Evolutionary conservation across 2,329 filamentous ascomycete species (phyloP), one percentile per base, ranked within the genome.

Genomic region (Fusarium sarcochroum): DNA sequence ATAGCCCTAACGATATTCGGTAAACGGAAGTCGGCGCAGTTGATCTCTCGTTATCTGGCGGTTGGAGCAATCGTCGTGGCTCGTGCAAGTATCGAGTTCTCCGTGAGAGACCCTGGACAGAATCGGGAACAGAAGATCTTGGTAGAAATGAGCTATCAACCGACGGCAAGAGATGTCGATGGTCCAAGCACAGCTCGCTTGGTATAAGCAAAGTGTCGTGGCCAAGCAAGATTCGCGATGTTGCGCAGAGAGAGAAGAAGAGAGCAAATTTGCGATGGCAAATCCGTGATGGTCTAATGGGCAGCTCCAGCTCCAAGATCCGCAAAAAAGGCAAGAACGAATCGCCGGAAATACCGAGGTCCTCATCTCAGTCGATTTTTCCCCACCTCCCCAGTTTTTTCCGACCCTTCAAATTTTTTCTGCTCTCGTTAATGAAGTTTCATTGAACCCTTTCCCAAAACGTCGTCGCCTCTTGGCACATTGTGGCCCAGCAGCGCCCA

Each of bases 251-350:
- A 20, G 46, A 58, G 51, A 55, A 45, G 48, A 63, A 42, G 42
- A 41, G 63, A 55, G 40, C 57, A 63, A 69, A 69, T 69, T 67
- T 69, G 57, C 62, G 55, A 69, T 56, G 66, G 66, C 66, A 54
- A 69, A 69, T 69, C 52, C 57, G 63, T 59, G 62, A 69, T 69
- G 35, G 57, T 34, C 30, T 23, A 51, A 57, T 52, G 63, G 63
- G 47, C 40, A 61, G 40, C 40, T 47, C 63, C 61, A 38, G 34
- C 56, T 25, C 41, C 25, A 32, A 45, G 46, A 55, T 68, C 64
- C 64, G 64, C 64, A 59, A 59, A 63, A 69, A 55, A 23, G 48
- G 63, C 61, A 69, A 63, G 61, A 53, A 53, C 66, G 34, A 57
- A 68, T 66, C 44, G 58, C 56, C 66, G 62, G 62, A 65, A 51